These are phyloP conservation scores for Metschnikowia anglica DNA, from an alignment of 805 yeast species.

Conservation along the genomic window DNA sequence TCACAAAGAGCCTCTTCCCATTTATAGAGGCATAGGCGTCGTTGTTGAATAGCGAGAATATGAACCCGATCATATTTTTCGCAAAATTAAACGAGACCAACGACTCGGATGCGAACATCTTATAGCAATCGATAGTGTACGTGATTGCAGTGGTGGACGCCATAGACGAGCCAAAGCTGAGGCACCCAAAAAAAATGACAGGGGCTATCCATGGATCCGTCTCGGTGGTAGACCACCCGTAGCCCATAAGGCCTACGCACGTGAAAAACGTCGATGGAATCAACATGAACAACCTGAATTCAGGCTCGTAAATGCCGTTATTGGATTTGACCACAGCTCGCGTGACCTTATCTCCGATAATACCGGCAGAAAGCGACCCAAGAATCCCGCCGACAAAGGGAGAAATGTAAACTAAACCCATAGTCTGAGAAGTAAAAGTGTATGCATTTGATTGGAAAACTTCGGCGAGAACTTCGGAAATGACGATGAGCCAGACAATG, in stretches of 20 bases:
- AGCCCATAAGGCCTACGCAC: constrained; percentile 57
- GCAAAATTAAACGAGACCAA: constrained; percentile 55
- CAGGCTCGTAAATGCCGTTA: constrained; percentile 61
- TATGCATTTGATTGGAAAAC: constrained; percentile 49
- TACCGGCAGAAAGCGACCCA: constrained; percentile 56
- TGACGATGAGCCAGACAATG: constrained; percentile 63
- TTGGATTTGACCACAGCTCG: constrained; percentile 46
- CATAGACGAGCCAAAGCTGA: constrained; percentile 60
- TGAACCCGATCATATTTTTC: constrained; percentile 55
- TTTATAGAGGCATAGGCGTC: constrained; percentile 43
- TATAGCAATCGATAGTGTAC: constrained; percentile 56
- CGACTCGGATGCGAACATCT: constrained; percentile 56
- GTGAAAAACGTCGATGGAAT: constrained; percentile 46
- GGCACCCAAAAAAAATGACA: constrained; percentile 52
- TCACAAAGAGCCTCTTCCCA: constrained; percentile 46
- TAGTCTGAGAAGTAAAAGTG: constrained; percentile 42
- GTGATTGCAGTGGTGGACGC: constrained; percentile 64
- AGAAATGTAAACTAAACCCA: constrained; percentile 54
- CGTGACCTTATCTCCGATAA: constrained; percentile 48
- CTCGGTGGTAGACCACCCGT: constrained; percentile 56
- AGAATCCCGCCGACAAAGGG: constrained; percentile 58
- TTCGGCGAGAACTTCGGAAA: constrained; percentile 54
- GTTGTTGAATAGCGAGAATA: constrained; percentile 57
- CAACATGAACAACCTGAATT: constrained; percentile 55
- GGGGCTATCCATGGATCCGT: constrained; percentile 57